Base-by-base conservation (phyloP, 371 early-diverging fungal species). In the Circinella minor region DNA sequence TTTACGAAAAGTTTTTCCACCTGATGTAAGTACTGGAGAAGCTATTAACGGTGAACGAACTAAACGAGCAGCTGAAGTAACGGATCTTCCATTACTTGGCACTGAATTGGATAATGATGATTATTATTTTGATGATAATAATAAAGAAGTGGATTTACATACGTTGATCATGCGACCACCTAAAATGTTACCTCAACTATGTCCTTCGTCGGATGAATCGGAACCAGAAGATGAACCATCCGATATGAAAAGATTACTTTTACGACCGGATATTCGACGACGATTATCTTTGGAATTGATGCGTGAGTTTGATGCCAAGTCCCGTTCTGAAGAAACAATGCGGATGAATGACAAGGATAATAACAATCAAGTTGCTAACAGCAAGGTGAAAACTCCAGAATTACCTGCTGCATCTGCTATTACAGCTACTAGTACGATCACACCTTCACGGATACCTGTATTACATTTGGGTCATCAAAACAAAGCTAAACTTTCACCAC, bases 1-100 rank as follows among this genome's bases (percentile, higher is more conserved):
- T 55, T 69, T 94, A 11, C 79, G 81, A 61, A 85, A 87, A 39
- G 86, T 94, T 68, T 92, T 95, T 71, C 86, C 87, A n/a, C 43
- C 76, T 9, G 92, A 83, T 14, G 55, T 71, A 20, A 64, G 71
- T 3, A 72, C 68, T 38, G 74, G 63, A 65, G 64, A 65, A 4
- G 73, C 68, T 57, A 75, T 72, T 34, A 77, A 79, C 34, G 79
- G 79, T 60, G 79, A 81, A 59, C 80, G 82, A 11, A 78, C 78
- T 8, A 80, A 80, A 43, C 67, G 81, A n/a, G 82, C 82, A 15
- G 71, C 79, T 10, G 81, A 76, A 59, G 68, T 69, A 8, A 72
- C 74, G 1, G 85, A 84, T 66, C 54, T 84, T 37, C 85, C 85
- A 8, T 57, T 84, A 10, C 54, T 84, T 1, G 82, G 79, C 18